Evolutionary conservation across 1,284 basidiomycete genomes (phyloP).

Genomic region (Anthracocystis setariae): DNA sequence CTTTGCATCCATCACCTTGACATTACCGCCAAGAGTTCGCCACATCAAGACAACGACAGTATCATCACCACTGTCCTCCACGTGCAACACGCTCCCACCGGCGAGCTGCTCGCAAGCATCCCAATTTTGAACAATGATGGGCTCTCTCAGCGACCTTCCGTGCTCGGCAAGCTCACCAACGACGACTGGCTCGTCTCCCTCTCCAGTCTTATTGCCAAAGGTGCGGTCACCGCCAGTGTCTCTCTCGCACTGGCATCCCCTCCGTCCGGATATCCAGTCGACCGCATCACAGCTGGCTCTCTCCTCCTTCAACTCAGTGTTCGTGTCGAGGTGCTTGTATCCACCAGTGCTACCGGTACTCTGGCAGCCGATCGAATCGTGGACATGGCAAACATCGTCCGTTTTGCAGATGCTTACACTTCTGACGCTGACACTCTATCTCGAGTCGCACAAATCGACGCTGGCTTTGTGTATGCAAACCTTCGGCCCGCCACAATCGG

Average conservation of each 20-base stretch:
- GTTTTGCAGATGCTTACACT: conserved; percentile 23
- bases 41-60: conserved; percentile 6
- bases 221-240: neutral
- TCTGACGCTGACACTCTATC: neutral
- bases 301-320: conserved; percentile 36
- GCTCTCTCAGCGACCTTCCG: neutral
- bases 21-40: neutral
- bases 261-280: conserved; percentile 12
- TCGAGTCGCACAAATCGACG: conserved; percentile 16
- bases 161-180: conserved; percentile 28
- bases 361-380: conserved; percentile 18
- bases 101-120: conserved; percentile 7
- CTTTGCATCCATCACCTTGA: conserved; percentile 6
- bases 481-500: conserved; percentile 32
- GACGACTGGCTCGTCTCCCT: conserved; percentile 31
- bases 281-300: conserved; percentile 22
- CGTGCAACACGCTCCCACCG: conserved; percentile 6
- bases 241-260: conserved; percentile 9
- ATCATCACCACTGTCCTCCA: conserved; percentile 12
- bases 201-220: conserved; percentile 1
- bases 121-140: conserved; percentile 12
- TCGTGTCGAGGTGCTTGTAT: conserved; percentile 9
- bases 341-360: neutral
- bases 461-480: conserved; percentile 50
- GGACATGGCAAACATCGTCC: conserved; percentile 37